A percentile compares a stretch with the other conserved stretches of the same genome.
Evolutionary conservation across 805 yeast genomes (phyloP).

Genomic region (Yarrowia deformans): DNA sequence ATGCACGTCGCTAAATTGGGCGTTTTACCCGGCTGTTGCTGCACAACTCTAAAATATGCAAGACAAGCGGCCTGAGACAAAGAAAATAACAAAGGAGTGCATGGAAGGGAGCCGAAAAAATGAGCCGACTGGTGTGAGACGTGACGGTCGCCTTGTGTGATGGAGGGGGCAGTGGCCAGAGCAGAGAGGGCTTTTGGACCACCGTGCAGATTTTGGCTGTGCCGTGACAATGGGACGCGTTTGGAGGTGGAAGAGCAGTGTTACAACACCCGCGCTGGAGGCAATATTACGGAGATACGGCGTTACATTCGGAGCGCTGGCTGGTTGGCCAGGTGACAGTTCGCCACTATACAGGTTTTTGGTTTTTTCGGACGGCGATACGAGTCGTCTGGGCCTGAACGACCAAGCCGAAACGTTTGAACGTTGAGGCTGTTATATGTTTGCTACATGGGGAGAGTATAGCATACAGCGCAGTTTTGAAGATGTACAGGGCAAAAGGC

Average conservation of each 20-base stretch:
- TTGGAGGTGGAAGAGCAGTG: background rate
- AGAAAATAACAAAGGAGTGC: conserved; percentile 23
- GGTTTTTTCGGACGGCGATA: conserved; percentile 20
- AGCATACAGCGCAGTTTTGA: background rate
- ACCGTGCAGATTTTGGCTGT: background rate
- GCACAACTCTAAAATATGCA: conserved; percentile 16
- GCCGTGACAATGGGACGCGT: background rate
- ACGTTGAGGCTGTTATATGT: conserved; percentile 30
- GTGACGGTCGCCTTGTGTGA: conserved; percentile 11
- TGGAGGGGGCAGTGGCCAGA: background rate
- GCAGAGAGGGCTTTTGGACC: too few relatives aligned
- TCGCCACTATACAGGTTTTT: background rate
- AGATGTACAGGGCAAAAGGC: too few relatives aligned
- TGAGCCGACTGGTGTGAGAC: conserved; percentile 24
- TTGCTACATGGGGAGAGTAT: conserved; percentile 30
- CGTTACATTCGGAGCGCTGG: background rate
- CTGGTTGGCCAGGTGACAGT: background rate
- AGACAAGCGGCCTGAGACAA: conserved; percentile 17
- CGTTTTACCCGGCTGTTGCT: conserved; percentile 37
- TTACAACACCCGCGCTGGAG: too few relatives aligned
- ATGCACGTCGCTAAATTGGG: conserved; percentile 38
- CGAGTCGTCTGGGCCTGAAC: conserved; percentile 7
- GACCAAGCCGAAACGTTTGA: conserved; percentile 12
- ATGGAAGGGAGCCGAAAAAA: conserved; percentile 37
- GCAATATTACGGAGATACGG: background rate